phyloP scores from a whole-genome alignment of 2,329 filamentous ascomycete genomes.

The Mycosphaerella arachidis region DNA sequence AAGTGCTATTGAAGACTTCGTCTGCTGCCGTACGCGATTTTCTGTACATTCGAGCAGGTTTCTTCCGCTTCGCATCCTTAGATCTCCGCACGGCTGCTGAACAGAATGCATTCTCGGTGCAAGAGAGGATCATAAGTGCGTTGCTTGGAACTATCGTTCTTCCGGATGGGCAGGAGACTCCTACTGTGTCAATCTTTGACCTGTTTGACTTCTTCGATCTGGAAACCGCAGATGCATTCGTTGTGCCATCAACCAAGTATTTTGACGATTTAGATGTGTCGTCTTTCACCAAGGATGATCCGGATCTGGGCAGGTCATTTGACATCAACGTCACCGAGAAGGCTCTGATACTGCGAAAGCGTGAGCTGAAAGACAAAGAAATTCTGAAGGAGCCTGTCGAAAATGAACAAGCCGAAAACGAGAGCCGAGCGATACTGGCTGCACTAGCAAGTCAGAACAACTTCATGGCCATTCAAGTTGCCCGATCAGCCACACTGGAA shows the following conservation, averaged over 20 bases:
- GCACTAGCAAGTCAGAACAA: conserved; percentile 62
- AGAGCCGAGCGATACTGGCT: conserved; percentile 57
- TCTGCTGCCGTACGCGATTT: conserved; percentile 71
- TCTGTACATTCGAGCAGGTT: conserved; percentile 68
- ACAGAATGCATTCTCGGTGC: conserved; percentile 43
- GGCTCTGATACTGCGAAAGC: conserved; percentile 65
- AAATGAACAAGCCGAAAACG: conserved; percentile 47
- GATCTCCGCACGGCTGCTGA: conserved; percentile 68
- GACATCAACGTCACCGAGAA: conserved; percentile 69
- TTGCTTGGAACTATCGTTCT: conserved; percentile 72
- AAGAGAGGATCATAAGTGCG: conserved; percentile 53
- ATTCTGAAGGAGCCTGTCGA: conserved; percentile 28
- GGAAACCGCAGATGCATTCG: conserved; percentile 47
- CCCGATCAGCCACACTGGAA: conserved; percentile 64
- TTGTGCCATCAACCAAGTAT: conserved; percentile 49
- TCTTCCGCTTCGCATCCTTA: conserved; percentile 78
- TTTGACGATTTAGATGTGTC: conserved; percentile 65
- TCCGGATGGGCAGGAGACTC: conserved; percentile 60
- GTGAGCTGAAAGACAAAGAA: conserved; percentile 52
- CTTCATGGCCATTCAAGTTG: conserved; percentile 51
- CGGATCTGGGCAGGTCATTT: conserved; percentile 56
- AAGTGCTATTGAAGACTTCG: conserved; percentile 66
- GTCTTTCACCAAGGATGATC: conserved; percentile 58
- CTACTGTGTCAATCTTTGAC: conserved; percentile 77
- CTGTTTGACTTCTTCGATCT: conserved; percentile 85